These are phyloP conservation scores for Chlorella sp. DNA, from an alignment of 139 green algal species.

Conservation along the genomic window DNA sequence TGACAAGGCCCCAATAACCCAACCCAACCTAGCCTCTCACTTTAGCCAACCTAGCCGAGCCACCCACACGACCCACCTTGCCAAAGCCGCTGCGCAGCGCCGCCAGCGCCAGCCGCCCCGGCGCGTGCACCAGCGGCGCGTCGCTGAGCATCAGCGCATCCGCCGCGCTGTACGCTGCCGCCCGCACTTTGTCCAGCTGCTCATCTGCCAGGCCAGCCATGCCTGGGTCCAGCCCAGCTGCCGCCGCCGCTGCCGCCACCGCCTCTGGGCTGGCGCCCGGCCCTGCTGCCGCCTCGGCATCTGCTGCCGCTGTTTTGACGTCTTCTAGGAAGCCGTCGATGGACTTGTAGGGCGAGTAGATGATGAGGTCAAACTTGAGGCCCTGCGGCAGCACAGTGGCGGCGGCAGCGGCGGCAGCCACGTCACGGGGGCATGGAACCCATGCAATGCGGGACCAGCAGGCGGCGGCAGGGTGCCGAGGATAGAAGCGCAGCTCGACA, in stretches of 20 bases:
- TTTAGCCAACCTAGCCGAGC: background rate
- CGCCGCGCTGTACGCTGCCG: constrained; percentile 37
- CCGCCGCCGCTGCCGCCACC: background rate
- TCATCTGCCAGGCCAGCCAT: constrained; percentile 1
- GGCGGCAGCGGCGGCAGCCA: no score
- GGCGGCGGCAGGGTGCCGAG: no score
- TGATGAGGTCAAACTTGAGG: constrained; percentile 83
- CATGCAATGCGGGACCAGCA: no score
- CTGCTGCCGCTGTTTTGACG: background rate
- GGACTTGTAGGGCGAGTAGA: constrained; percentile 70
- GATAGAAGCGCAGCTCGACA: no score
- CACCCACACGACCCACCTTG: constrained; percentile 22
- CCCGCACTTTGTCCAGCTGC: constrained; percentile 22
- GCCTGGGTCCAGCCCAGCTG: background rate
- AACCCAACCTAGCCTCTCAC: no score
- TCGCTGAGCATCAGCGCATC: constrained; percentile 80
- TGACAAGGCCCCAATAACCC: no score
- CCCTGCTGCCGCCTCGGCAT: constrained; percentile 1
- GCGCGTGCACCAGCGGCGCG: constrained; percentile 74
- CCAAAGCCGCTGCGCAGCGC: constrained; percentile 54
- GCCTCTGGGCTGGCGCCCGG: background rate
- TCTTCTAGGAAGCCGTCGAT: constrained; percentile 70
- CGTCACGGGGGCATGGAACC: no score
- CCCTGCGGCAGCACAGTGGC: constrained; percentile 55
- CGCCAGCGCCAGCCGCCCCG: constrained; percentile 63